phyloP scores from a whole-genome alignment of 305 asterid genomes.

The Fraxinus angustifolia region DNA sequence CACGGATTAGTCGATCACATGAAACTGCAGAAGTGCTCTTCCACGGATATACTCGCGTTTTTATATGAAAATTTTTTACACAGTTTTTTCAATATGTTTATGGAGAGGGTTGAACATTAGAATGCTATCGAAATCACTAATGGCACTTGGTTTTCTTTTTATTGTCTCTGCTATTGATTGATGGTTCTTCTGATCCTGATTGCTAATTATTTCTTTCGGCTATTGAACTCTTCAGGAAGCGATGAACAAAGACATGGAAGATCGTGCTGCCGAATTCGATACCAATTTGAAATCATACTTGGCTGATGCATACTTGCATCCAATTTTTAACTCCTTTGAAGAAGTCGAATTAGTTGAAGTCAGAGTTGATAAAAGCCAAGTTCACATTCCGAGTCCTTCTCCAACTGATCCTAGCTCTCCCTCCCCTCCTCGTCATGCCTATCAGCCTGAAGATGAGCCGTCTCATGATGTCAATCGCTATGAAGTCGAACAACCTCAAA shows the following conservation, averaged over 20 bases:
- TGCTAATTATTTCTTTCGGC: background rate
- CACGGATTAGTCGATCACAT: background rate
- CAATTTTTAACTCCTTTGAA: slow-evolving; percentile 82
- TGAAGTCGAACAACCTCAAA: slow-evolving; percentile 31
- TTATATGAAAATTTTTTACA: background rate
- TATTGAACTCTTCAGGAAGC: slow-evolving; percentile 66
- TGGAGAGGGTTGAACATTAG: background rate
- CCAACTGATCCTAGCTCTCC: slow-evolving; percentile 47
- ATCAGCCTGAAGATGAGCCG: slow-evolving; percentile 37
- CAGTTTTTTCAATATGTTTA: background rate
- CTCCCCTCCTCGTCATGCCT: slow-evolving; percentile 35
- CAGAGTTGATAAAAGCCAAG: slow-evolving; percentile 44
- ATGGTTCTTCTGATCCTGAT: background rate
- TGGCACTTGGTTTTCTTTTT: background rate
- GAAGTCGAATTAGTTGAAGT: slow-evolving; percentile 70
- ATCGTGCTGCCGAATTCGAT: slow-evolving; percentile 45
- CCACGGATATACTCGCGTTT: background rate
- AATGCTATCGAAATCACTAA: background rate
- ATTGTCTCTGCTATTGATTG: background rate
- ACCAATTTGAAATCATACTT: slow-evolving; percentile 45
- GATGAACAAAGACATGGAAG: slow-evolving; percentile 66
- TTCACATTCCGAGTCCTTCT: slow-evolving; percentile 28
- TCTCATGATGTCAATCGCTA: slow-evolving; percentile 34
- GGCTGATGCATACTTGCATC: slow-evolving; percentile 90
- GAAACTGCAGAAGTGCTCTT: background rate